Evolutionary conservation across 2,329 filamentous ascomycete species (phyloP).

Genomic region (Monilinia polystroma): DNA sequence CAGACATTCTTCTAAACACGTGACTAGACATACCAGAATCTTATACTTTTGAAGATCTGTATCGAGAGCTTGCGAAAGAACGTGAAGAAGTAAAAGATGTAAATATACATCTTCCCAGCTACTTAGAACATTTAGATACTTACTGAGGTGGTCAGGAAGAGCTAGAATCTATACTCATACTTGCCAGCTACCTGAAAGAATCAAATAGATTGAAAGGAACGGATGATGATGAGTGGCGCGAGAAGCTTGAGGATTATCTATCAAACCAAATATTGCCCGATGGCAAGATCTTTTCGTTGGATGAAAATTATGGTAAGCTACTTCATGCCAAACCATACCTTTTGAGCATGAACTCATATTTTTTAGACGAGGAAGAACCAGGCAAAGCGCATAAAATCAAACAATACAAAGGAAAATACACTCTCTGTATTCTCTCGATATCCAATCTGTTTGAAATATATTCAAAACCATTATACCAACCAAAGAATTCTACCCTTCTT

Average conservation of each 20-base stretch:
- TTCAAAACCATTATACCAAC: neutral
- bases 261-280: conserved; percentile 34
- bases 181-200: conserved; percentile 31
- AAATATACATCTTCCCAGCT: neutral
- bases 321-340: neutral
- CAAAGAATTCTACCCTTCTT: conserved; percentile 33
- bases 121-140: rapidly evolving
- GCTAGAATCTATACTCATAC: conserved; percentile 32
- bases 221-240: conserved; percentile 25
- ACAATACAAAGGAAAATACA: conserved; percentile 27
- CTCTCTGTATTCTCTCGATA: conserved; percentile 29
- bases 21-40: conserved; percentile 11
- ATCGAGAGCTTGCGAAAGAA: conserved; percentile 16
- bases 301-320: conserved; percentile 33
- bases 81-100: conserved; percentile 21
- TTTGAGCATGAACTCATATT: neutral
- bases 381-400: conserved; percentile 7
- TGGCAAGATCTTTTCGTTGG: conserved; percentile 28
- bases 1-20: conserved; percentile 11
- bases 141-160: conserved; percentile 26
- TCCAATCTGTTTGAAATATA: neutral
- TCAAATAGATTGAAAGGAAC: conserved; percentile 22
- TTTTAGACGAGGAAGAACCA: neutral
- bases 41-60: conserved; percentile 22
- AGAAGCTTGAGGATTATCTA: conserved; percentile 31